A percentile compares a stretch with the other conserved stretches of the same genome.
Evolutionary conservation across 2,329 filamentous ascomycete genomes (phyloP).

Genomic region (Epichloe amarillans): DNA sequence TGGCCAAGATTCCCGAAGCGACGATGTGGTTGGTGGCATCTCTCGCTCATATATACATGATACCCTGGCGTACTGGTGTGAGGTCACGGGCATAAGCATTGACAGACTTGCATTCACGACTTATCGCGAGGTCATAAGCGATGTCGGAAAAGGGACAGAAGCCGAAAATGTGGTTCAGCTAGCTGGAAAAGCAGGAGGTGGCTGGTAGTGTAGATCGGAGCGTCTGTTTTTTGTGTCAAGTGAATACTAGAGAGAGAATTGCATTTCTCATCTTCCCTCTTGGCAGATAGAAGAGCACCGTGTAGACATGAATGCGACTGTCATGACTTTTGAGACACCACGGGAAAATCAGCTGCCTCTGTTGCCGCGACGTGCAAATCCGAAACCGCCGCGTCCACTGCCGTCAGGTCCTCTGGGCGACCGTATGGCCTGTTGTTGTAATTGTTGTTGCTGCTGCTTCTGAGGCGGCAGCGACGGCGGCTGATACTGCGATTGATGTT

Average conservation of each 20-base stretch:
- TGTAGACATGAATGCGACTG: conserved; percentile 11
- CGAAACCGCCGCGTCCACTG: conserved; percentile 64
- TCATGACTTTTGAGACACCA: not conserved
- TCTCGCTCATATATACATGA: conserved; percentile 52
- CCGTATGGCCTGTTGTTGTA: conserved; percentile 57
- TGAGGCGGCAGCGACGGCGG: not conserved
- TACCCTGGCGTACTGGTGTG: conserved; percentile 64
- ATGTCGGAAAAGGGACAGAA: conserved; percentile 71
- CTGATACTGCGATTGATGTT: not conserved
- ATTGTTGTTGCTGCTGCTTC: not conserved
- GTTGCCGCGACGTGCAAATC: conserved; percentile 53
- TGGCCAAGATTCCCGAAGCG: conserved; percentile 4
- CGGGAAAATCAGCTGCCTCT: conserved; percentile 19
- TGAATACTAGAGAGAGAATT: not conserved
- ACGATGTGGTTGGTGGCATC: conserved; percentile 47
- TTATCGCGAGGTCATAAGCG: conserved; percentile 85
- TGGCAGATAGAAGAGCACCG: conserved; percentile 2
- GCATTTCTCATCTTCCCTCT: not conserved
- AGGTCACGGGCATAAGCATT: conserved; percentile 54
- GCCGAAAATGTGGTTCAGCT: conserved; percentile 77
- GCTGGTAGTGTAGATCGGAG: conserved; percentile 51
- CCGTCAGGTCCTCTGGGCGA: conserved; percentile 67
- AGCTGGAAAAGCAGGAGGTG: conserved; percentile 81
- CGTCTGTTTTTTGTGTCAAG: not conserved
- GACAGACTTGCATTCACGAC: conserved; percentile 70